These are phyloP conservation scores for Penicillium paneum DNA, from an alignment of 2,329 filamentous ascomycete species.

Conservation along the genomic window DNA sequence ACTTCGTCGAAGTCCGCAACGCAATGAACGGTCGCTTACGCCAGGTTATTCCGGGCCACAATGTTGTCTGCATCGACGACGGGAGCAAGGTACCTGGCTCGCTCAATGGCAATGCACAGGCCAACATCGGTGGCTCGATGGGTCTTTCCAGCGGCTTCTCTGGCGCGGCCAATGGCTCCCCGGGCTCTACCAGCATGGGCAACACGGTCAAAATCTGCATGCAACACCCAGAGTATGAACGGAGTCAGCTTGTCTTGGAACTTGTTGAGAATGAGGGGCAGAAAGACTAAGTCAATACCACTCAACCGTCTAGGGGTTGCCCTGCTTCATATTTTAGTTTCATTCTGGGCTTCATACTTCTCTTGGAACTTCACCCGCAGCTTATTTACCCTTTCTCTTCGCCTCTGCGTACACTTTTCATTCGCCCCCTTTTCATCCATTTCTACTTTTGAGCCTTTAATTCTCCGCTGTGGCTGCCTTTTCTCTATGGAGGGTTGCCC, in stretches of 20 bases:
- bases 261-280: conserved; percentile 89
- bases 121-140: conserved; percentile 27
- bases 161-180: conserved; percentile 39
- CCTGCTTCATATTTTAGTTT: neutral
- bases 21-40: conserved; percentile 90
- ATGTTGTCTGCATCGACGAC: conserved; percentile 87
- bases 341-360: neutral
- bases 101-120: conserved; percentile 36
- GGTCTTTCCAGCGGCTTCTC: conserved; percentile 29
- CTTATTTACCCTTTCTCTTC: neutral
- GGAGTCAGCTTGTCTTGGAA: conserved; percentile 85
- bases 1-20: conserved; percentile 96
- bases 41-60: conserved; percentile 88
- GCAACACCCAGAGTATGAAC: conserved; percentile 84
- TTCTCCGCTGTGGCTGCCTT: neutral
- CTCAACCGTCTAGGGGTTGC: too few species aligned
- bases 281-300: conserved; percentile 43
- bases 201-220: conserved; percentile 91
- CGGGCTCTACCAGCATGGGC: conserved; percentile 47
- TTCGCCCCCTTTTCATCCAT: neutral
- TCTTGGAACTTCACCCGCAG: neutral
- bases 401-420: neutral
- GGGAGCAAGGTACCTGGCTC: conserved; percentile 49
- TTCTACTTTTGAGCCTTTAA: neutral
- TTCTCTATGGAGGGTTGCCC: neutral